Evolutionary conservation across 2,329 filamentous ascomycete species (phyloP).

Genomic region (Dendryphion nanum): DNA sequence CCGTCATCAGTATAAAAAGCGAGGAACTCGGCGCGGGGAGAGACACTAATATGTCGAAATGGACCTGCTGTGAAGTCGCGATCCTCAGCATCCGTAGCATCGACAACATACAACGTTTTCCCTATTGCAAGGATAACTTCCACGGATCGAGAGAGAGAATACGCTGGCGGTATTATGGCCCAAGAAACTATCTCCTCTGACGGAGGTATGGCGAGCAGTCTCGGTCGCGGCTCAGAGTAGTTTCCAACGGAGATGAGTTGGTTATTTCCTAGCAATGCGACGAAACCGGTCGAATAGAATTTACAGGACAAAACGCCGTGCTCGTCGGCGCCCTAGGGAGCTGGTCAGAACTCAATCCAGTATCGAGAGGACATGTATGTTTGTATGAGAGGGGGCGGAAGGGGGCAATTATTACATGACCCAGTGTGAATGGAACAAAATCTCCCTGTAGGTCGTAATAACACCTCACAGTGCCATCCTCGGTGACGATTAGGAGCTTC

Average conservation of each 20-base stretch:
- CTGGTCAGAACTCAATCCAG: not conserved
- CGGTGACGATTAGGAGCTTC: slow-evolving; percentile 80
- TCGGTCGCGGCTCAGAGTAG: slow-evolving; percentile 88
- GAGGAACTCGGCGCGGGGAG: slow-evolving; percentile 84
- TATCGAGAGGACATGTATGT: too few species aligned
- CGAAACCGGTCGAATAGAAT: slow-evolving; percentile 91
- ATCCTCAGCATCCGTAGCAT: slow-evolving; percentile 88
- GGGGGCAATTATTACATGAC: too few species aligned
- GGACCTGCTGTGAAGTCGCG: slow-evolving; percentile 87
- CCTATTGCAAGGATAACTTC: slow-evolving; percentile 86
- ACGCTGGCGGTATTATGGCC: slow-evolving; percentile 82
- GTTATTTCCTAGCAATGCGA: slow-evolving; percentile 87
- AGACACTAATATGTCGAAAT: slow-evolving; percentile 86
- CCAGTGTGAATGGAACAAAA: slow-evolving; percentile 90
- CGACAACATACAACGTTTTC: slow-evolving; percentile 80
- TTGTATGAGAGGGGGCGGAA: slow-evolving; percentile 8
- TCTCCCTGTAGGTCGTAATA: slow-evolving; percentile 92
- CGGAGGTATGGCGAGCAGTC: slow-evolving; percentile 72
- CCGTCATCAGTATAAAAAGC: slow-evolving; percentile 84
- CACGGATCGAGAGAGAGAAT: slow-evolving; percentile 87
- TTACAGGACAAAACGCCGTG: slow-evolving; percentile 83
- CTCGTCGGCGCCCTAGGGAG: slow-evolving; percentile 71
- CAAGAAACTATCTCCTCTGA: slow-evolving; percentile 81
- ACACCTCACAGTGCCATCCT: slow-evolving; percentile 86
- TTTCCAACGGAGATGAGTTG: slow-evolving; percentile 80